A percentile compares a stretch with the other conserved stretches of the same genome.
phyloP scores from a whole-genome alignment of 164 flowering plant species.

The Stephania cephalantha region DNA sequence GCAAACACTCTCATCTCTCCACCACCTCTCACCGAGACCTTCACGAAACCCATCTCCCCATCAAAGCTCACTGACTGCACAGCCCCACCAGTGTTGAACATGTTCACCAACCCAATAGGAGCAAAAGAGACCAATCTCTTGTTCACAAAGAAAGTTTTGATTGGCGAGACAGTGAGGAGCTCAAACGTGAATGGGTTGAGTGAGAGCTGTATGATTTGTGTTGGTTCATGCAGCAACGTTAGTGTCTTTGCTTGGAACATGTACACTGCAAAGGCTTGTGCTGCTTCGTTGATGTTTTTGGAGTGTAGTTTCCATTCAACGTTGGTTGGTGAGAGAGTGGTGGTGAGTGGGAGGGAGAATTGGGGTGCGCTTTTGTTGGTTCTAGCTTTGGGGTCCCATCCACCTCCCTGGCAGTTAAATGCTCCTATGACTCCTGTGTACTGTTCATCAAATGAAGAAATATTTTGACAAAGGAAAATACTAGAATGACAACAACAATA shows the following conservation, averaged over 20 bases:
- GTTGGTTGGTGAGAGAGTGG: constrained; percentile 34
- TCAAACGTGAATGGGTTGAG: constrained; percentile 67
- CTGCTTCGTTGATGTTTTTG: constrained; percentile 40
- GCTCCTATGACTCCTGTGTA: constrained; percentile 43
- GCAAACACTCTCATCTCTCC: constrained; percentile 70
- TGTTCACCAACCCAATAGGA: constrained; percentile 76
- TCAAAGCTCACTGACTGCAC: constrained; percentile 36
- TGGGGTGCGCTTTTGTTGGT: constrained; percentile 49
- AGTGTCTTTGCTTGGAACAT: constrained; percentile 43
- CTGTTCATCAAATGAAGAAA: constrained; percentile 13
- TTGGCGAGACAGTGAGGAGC: constrained; percentile 73
- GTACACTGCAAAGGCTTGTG: constrained; percentile 55
- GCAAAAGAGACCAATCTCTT: constrained; percentile 47
- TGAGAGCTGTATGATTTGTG: constrained; percentile 34
- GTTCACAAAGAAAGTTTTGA: constrained; percentile 19
- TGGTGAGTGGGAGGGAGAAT: constrained; percentile 38
- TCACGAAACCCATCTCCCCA: constrained; percentile 22
- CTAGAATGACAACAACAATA: too few relatives aligned
- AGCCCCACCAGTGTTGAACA: constrained; percentile 86
- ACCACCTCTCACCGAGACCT: constrained; percentile 50
- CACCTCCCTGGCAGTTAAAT: constrained; percentile 81
- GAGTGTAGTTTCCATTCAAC: constrained; percentile 64
- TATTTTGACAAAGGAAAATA: too few relatives aligned
- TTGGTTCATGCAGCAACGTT: constrained; percentile 29
- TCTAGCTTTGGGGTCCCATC: constrained; percentile 61